Evolutionary conservation across 2,329 filamentous ascomycete species (phyloP).

Genomic region (Diplodia intermedia): DNA sequence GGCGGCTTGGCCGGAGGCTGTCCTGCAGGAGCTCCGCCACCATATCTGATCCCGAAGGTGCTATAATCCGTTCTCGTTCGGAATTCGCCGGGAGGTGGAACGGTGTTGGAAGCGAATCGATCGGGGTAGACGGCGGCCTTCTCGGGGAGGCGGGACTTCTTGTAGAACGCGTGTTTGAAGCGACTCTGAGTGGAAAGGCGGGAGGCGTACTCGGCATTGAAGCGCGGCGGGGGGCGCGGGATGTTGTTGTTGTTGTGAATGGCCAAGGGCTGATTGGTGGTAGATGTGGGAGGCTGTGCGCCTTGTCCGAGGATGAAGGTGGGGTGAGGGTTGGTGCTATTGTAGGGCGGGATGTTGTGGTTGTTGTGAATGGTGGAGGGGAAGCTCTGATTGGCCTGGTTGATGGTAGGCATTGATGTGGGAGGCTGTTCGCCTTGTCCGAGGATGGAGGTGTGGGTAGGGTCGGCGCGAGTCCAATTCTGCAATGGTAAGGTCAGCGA

Average conservation of each 20-base stretch:
- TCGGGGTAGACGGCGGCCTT: neutral
- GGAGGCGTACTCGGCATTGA: no score
- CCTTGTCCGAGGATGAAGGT: no score
- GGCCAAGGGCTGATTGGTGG: no score
- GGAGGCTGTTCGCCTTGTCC: neutral
- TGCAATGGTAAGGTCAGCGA: conserved; percentile 3
- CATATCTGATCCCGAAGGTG: no score
- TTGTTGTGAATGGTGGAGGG: neutral
- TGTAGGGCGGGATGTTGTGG: no score
- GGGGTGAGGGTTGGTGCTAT: no score
- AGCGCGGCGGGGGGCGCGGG: no score
- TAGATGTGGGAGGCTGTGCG: no score
- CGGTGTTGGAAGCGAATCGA: neutral
- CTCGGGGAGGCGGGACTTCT: no score
- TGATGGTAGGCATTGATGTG: conserved; percentile 5
- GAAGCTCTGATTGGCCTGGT: neutral
- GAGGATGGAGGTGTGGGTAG: neutral
- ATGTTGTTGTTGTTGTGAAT: no score
- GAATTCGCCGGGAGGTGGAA: neutral
- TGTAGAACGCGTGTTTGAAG: no score
- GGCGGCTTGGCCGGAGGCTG: neutral
- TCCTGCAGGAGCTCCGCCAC: neutral
- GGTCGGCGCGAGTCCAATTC: conserved; percentile 2
- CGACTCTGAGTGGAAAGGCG: no score
- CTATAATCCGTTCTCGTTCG: neutral